Base-by-base conservation (phyloP, 495 filamentous ascomycete genomes). In the Lophiostoma macrostomum region DNA sequence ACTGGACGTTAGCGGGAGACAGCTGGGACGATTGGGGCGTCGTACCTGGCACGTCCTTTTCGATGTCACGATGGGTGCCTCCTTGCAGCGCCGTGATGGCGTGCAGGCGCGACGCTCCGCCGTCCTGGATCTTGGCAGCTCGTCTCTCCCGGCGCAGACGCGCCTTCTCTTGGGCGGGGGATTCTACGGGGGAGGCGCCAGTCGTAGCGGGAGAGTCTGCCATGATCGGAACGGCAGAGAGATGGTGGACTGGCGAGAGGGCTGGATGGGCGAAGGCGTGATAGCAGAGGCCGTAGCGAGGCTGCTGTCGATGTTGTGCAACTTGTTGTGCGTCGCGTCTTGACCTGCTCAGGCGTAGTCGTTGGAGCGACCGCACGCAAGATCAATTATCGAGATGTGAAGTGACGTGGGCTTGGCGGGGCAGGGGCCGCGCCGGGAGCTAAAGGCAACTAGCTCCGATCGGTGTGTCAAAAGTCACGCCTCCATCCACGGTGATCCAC, bases 111-210 rank as follows among this genome's bases (percentile, higher is more conserved):
- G 82, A 78, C 28, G 82, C 80, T 30, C 88, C 93, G 42, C 85
- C 87, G 49, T 85, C 87, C 60, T 80, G 84, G 70, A 96, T 85
- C 73, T 95, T 96, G 24, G 90, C 88, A 70, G 95, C 87, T 19
- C 90, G 82, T 30, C 89, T 83, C 68, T 95, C 90, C 57, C 93
- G 90, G 57, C 91, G 89, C 30, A 90, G 76, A 16, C 90, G 86
- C 22, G 88, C 86, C 66, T 91, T 84, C 56, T 86, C 67, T 56
- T 84, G 81, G 27, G 76, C 77, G 16, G 79, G 73, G 1, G 80
- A 79, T 62, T 76, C 75, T 31, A 70, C 42, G 11, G 65, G 40
- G 4, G 46, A 8, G 18, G 50, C 11, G 23, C 38, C 51, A 5
- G 50, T 35, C 8, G 53, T 10, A 14, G 47, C 41, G 2, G 48